These are phyloP conservation scores for Quercus tomentella DNA, from an alignment of 331 rosid genomes.

Conservation along the genomic window DNA sequence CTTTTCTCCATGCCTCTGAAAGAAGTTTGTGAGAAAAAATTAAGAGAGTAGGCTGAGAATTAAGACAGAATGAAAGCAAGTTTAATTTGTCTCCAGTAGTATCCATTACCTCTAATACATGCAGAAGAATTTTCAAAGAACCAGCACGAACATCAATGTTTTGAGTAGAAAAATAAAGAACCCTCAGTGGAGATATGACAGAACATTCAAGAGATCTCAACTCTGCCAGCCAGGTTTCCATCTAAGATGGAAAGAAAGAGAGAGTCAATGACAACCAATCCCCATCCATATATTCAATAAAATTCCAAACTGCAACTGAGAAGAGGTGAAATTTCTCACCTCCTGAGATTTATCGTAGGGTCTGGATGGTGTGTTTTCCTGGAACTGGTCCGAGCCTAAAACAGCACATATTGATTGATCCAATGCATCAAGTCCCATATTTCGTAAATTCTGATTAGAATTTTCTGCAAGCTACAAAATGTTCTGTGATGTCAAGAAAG, in stretches of 20 bases:
- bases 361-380: constrained; percentile 43
- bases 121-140: constrained; percentile 92
- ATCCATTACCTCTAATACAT: constrained; percentile 78
- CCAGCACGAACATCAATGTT: constrained; percentile 73
- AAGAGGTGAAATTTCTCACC: constrained; percentile 48
- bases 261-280: constrained; percentile 8
- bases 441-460: constrained; percentile 77
- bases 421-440: constrained; percentile 86
- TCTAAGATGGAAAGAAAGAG: constrained; percentile 25
- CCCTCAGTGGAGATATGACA: constrained; percentile 74
- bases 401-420: constrained; percentile 95
- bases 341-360: constrained; percentile 42
- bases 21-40: constrained; percentile 19
- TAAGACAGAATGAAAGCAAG: constrained; percentile 18
- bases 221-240: constrained; percentile 38
- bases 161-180: constrained; percentile 77
- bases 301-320: constrained; percentile 7
- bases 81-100: constrained; percentile 18
- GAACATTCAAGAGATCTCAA: constrained; percentile 82
- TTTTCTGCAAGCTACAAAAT: constrained; percentile 83
- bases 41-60: constrained; percentile 16
- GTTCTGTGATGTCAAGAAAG: constrained; percentile 20
- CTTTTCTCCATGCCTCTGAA: constrained; percentile 90
- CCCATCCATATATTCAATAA: constrained; percentile 20
- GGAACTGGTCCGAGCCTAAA: constrained; percentile 75